Base-by-base conservation (phyloP, 371 early-diverging fungal species). In the Apophysomyces ossiformis region DNA sequence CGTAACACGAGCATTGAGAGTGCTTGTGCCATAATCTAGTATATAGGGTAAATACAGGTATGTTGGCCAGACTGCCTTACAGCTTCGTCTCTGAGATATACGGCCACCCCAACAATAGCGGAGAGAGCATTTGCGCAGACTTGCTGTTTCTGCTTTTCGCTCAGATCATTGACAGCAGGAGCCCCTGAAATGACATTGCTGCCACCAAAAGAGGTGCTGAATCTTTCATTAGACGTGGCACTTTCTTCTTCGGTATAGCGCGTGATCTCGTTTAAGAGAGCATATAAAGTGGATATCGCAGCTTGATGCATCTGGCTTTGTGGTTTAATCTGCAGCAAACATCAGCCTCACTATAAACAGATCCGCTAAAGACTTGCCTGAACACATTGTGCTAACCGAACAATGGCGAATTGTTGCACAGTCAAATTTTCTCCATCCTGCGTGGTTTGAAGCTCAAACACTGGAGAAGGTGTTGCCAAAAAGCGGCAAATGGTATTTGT, bases 51-150 rank as follows among this genome's bases (percentile, higher is more conserved):
- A 26, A 13, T 12, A 43, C 16, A 18, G 21, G 26, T 62, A 58
- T 4, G 2, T 5, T 12, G 12, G 15, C 58, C 32, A 9, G 3
- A 36, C 32, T 5, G 4, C 39, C 73, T 57, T 79, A 84, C 84
- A 61, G 84, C 72, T 57, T 89, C 87, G 66, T 87, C 83, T 64
- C 84, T 83, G n/a, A 89, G 74, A 18, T 84, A 79, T 15, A 83
- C 82, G n/a, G 88, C 85, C n/a, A 91, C 82, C 60, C 84, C 87
- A 32, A 89, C 78, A 68, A 90, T 87, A 21, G 89, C 86, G 11
- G 78, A 76, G 35, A 89, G 69, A 38, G 84, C 82, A 69, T 87
- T 88, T 43, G 76, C 82, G 56, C 79, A 85, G 21, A 87, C 78
- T 70, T 87, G 77, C 26, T 83, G 77, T 38, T 82, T 78, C 67